Percentiles rank a stretch among this genome's conserved stretches.
phyloP scores from a whole-genome alignment of 441 rosid species.

The Adansonia rubrostipa region DNA sequence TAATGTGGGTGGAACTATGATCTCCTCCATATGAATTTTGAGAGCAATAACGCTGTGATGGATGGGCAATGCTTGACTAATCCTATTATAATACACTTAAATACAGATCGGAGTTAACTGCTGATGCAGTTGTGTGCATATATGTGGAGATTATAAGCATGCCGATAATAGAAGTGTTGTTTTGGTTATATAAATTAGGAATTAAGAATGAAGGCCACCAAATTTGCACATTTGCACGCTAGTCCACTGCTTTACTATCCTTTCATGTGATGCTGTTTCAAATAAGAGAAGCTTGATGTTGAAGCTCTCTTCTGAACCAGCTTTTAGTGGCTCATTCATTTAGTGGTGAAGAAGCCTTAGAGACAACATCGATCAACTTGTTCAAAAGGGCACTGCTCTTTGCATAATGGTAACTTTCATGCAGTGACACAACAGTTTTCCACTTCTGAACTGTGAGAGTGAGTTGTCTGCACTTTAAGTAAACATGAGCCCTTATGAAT shows the following conservation, averaged over 20 bases:
- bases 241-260: background rate
- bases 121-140: background rate
- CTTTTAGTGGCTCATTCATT: too few species aligned
- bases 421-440: background rate
- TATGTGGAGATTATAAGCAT: constrained; percentile 10
- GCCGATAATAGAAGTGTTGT: background rate
- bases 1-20: too few species aligned
- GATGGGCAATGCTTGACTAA: too few species aligned
- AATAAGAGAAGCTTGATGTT: too few species aligned
- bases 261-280: too few species aligned
- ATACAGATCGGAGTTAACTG: background rate
- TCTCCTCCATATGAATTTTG: too few species aligned
- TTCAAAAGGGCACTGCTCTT: background rate
- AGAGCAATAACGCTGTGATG: too few species aligned
- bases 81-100: background rate
- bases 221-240: background rate
- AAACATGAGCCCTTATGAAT: constrained; percentile 1
- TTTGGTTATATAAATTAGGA: background rate
- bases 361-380: background rate
- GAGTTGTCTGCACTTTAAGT: constrained; percentile 17
- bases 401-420: background rate
- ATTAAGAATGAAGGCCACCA: background rate
- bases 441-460: background rate
- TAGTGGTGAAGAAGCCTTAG: background rate
- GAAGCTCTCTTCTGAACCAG: too few species aligned